Base-by-base conservation (phyloP, 768 basidiomycete species). In the Tulasnella sp. region DNA sequence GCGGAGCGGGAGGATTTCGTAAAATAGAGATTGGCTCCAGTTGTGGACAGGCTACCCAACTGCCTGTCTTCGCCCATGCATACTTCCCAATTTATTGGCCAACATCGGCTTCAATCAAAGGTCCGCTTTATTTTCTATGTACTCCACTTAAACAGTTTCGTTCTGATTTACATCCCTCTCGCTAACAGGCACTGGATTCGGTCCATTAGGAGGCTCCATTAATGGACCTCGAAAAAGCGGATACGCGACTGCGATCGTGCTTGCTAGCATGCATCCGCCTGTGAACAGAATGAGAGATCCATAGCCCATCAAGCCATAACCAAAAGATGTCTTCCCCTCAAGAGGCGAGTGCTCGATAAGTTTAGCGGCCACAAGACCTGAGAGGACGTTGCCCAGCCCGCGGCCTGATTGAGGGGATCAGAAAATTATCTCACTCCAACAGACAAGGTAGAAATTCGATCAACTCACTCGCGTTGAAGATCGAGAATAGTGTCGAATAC, bases 251-350 rank as follows among this genome's bases (percentile, higher is more conserved):
- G 54, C 54, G 4, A 43, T 43, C 21, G 54, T 56, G 54, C 54
- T 56, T 22, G 45, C 54, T 15, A 56, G 9, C 43, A 56, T 44
- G 1, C 43, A 9, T 4, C 24, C 17, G 15, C 54, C 54, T 9
- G 54, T 25, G 25, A 56, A 56, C 54, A 56, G 29, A 46, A 56
- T 56, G 15, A 56, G 54, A 11, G 54, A 48, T 25, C 54, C 54
- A 48, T 48, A 48, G 7, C 45, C 45, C 45, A 7, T 48, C 19
- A 48, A 9, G 7, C 45, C 45, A n/a, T 48, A 48, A 25, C 45
- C 45, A 25, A 48, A 48, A 9, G n/a, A 19, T 19, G 24, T 25
- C 19, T 19, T 48, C 7, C n/a, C 45, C 8, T 48, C 7, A 7
- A 48, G 45, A 19, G 45, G 45, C 8, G 45, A 48, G n/a, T 48